phyloP scores from a whole-genome alignment of 352 stramenopile genomes.

The Globisporangium echinulatum region DNA sequence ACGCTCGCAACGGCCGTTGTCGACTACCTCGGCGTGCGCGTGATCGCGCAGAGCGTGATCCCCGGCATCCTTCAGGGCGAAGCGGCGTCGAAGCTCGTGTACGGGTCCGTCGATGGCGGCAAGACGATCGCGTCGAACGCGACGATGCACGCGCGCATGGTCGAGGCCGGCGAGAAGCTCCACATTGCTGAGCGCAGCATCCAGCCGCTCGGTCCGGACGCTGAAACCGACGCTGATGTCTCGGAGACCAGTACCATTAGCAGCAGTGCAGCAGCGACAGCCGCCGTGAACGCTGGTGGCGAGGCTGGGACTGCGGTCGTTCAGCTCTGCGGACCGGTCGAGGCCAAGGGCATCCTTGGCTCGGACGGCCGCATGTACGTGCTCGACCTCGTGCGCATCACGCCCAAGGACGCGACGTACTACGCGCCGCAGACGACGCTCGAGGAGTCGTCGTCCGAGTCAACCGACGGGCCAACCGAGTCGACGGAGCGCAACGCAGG shows the following conservation, averaged over 20 bases:
- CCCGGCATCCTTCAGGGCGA: slow-evolving; percentile 94
- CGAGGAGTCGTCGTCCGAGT: slow-evolving; percentile 8
- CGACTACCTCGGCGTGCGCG: slow-evolving; percentile 92
- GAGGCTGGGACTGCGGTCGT: slow-evolving; percentile 57
- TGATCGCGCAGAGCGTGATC: slow-evolving; percentile 95
- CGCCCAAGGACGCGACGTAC: slow-evolving; percentile 93
- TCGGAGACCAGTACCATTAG: slow-evolving; percentile 9
- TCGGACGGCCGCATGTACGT: slow-evolving; percentile 93
- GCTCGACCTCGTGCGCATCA: slow-evolving; percentile 93
- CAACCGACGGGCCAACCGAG: slow-evolving; percentile 21
- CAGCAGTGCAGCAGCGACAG: slow-evolving; percentile 12
- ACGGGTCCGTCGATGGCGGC: slow-evolving; percentile 91
- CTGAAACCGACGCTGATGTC: slow-evolving; percentile 1
- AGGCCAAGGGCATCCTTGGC: slow-evolving; percentile 95
- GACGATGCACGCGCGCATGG: slow-evolving; percentile 91
- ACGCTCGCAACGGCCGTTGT: slow-evolving; percentile 93
- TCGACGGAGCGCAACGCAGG: slow-evolving; percentile 33
- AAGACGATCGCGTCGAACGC: slow-evolving; percentile 86
- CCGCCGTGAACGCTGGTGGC: slow-evolving; percentile 19
- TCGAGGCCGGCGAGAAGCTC: slow-evolving; percentile 74
- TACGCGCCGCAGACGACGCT: slow-evolving; percentile 36
- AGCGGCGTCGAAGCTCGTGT: slow-evolving; percentile 91
- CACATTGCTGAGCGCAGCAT: slow-evolving; percentile 86
- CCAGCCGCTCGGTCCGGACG: slow-evolving; percentile 61
- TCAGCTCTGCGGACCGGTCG: slow-evolving; percentile 87